Base-by-base conservation (phyloP, 768 basidiomycete genomes). In the Boletus edulis region DNA sequence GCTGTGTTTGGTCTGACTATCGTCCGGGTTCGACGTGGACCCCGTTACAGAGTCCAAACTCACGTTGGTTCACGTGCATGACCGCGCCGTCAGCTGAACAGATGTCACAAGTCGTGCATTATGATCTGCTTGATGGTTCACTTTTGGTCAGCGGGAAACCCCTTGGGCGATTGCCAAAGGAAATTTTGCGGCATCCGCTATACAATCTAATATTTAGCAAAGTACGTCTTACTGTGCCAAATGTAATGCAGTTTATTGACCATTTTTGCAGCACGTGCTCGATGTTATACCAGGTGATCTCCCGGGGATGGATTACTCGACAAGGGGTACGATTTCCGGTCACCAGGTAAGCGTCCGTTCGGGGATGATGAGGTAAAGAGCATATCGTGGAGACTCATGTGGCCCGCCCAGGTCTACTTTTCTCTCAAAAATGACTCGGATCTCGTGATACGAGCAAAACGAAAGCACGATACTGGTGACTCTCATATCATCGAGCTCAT, bases 101-200 rank as follows among this genome's bases (percentile, higher is more conserved):
- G n/a, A 29, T 22, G 10, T 61, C 70, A 5, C 70, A 70, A 24
- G 29, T 9, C 10, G 62, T 72, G 4, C 51, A 64, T 14, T 42
- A 62, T 9, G 62, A 72, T 32, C 5, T 68, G 13, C 45, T 70
- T 0, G 59, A 65, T 20, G 71, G 71, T 1, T 53, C 59, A 1
- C 59, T 72, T 15, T 47, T 73, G 38, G 62, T 72, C 5, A 53
- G 70, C 12, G 72, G 66, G 4, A 67, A 58, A 37, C 61, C 66
- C 0, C 22, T 72, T 5, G 66, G 62, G 0, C 55, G 61, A 29
- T 57, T 72, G 5, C 70, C 72, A 0, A 29, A 29, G 4, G 45
- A 18, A 5, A 61, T 71, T 29, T 46, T 47, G 37, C 46, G 32
- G 3, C 68, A 66, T 42, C 45, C 64, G 3, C 47, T 57, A 1